Percentiles rank a stretch among this genome's conserved stretches.
Conservation (phyloP, 805 yeast genomes). For the Vanderwaltozyma yarrowii region DNA sequence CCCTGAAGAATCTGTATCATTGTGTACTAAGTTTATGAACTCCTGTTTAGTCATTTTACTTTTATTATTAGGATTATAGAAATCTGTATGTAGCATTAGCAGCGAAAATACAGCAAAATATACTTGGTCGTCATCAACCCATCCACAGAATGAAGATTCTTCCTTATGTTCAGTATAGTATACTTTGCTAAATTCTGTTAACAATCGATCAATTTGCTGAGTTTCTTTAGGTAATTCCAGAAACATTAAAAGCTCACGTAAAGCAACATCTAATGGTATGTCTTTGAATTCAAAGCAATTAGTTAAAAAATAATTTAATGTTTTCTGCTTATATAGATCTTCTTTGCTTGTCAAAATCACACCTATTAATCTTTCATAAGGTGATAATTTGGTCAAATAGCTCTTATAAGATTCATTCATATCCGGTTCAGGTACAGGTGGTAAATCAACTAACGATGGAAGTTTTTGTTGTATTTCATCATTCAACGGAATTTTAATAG, state of each 20-base stretch:
- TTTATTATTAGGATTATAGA: constrained; percentile 56
- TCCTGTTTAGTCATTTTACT: constrained; percentile 58
- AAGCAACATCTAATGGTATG: constrained; percentile 56
- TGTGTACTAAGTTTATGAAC: constrained; percentile 40
- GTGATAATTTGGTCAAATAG: constrained; percentile 22
- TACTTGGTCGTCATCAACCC: constrained; percentile 40
- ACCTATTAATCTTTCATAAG: constrained; percentile 26
- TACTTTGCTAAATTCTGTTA: constrained; percentile 45
- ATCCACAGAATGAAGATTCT: constrained; percentile 9
- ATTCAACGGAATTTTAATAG: constrained; percentile 5
- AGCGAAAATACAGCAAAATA: constrained; percentile 56
- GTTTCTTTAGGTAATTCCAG: constrained; percentile 60
- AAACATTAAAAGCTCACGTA: constrained; percentile 47
- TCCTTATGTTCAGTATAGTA: constrained; percentile 32
- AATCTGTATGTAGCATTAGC: constrained; percentile 65
- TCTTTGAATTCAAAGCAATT: constrained; percentile 38
- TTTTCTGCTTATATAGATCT: constrained; percentile 18
- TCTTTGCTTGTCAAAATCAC: constrained; percentile 23
- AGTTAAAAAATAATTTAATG: constrained; percentile 22
- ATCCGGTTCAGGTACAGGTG: constrained; percentile 23
- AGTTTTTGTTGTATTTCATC: constrained; percentile 4
- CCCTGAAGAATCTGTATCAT: constrained; percentile 23
- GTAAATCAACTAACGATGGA: constrained; percentile 13
- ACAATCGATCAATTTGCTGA: constrained; percentile 64
- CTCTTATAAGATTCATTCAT: constrained; percentile 21